Conservation (phyloP, 257 asterid genomes). For the Solanum piurae region DNA sequence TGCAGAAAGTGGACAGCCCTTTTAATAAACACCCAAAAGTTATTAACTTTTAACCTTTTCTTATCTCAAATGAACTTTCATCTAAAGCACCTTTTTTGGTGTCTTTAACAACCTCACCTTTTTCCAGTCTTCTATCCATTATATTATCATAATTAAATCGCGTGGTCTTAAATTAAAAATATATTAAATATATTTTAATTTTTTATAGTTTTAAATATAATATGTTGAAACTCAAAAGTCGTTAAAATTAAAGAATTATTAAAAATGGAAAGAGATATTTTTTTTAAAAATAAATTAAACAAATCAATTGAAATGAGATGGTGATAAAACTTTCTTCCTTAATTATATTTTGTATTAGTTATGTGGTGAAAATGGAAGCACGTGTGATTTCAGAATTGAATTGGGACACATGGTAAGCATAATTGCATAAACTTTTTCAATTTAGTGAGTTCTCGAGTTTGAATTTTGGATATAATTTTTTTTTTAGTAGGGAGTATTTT, state of each 20-base stretch:
- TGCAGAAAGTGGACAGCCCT: constrained; percentile 97
- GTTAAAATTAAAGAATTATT: no score
- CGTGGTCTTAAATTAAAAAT: no score
- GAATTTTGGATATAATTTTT: no score
- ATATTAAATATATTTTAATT: no score
- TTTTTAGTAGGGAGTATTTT: no score
- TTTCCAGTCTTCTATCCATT: not conserved
- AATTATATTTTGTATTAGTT: not conserved
- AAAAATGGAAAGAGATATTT: no score
- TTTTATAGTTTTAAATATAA: no score
- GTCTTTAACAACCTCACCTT: not conserved
- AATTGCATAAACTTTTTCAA: not conserved
- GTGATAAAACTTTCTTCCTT: not conserved
- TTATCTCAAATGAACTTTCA: constrained; percentile 33
- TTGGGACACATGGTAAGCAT: not conserved
- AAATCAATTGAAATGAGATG: no score
- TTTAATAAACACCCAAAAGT: constrained; percentile 77
- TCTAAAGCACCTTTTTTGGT: constrained; percentile 29
- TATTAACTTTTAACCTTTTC: constrained; percentile 21
- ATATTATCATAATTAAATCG: not conserved
- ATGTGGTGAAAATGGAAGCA: not conserved
- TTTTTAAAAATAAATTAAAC: no score
- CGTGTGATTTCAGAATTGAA: not conserved
- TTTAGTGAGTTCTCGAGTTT: not conserved
- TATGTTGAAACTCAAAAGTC: no score